Evolutionary conservation across 2,329 filamentous ascomycete genomes (phyloP).

Genomic region (Aspergillus sclerotialis): DNA sequence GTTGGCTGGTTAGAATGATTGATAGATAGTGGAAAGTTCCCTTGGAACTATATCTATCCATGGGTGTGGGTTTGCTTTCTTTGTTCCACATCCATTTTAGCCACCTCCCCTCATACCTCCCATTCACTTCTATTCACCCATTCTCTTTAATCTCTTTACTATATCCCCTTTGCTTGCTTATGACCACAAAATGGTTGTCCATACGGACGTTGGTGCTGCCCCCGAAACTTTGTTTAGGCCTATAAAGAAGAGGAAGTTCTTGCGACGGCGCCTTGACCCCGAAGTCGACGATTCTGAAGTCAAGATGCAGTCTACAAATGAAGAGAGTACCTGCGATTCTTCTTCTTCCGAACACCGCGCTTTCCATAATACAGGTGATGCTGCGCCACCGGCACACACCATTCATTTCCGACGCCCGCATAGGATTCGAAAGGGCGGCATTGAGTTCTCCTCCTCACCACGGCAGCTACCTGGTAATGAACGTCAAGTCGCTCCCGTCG

Average conservation of each 20-base stretch:
- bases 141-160: not conserved
- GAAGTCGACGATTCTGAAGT: conserved; percentile 13
- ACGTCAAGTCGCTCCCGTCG: conserved; percentile 12
- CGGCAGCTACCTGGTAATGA: conserved; percentile 15
- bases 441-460: conserved; percentile 37
- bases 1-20: too few species aligned
- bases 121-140: too few species aligned
- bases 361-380: conserved; percentile 10
- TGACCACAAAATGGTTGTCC: conserved; percentile 17
- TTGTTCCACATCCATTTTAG: too few species aligned
- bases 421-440: conserved; percentile 35
- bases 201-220: conserved; percentile 14
- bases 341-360: conserved; percentile 7
- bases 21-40: too few species aligned
- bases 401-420: conserved; percentile 32
- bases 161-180: not conserved
- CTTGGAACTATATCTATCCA: too few species aligned
- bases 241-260: conserved; percentile 45
- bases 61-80: not conserved
- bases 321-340: conserved; percentile 5
- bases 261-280: conserved; percentile 36
- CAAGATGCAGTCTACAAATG: conserved; percentile 5
- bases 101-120: too few species aligned
- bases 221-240: conserved; percentile 39
- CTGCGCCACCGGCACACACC: conserved; percentile 22